Base-by-base conservation (phyloP, 768 basidiomycete species). In the Leccinellum luteum region DNA sequence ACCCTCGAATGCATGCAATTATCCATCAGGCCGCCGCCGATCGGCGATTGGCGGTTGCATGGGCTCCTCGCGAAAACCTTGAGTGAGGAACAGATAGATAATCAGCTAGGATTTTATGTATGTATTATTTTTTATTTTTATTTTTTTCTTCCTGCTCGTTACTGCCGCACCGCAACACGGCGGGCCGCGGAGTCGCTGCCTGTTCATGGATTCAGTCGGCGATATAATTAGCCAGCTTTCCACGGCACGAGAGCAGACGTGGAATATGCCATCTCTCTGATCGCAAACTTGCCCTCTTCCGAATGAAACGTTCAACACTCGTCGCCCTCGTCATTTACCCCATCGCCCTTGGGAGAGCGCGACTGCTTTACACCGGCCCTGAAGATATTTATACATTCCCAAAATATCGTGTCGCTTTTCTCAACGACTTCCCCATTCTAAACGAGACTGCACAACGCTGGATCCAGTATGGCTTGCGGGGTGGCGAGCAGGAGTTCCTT, bases 301-400 rank as follows among this genome's bases (percentile, higher is more conserved):
- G n/a, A 17, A 64, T 67, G 67, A 58, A 56, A 52, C 71, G 31
- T 27, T 59, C 63, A 6, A 43, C 52, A 4, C 32, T 66, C 31
- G 32, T 48, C 34, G 58, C 54, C 45, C 58, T 73, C 51, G 57
- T 55, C 7, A 14, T 73, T 53, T 62, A 58, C 53, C 12, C 48
- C 44, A 23, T 64, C 28, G 55, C 25, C 2, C 48, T 64, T 6
- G 48, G 53, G 56, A 65, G 44, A 43, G 76, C 74, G 0, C 71
- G 67, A 0, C 61, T 84, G n/a, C 69, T 86, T 28, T 85, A 90
- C 67, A 84, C 87, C 9, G 79, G 91, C 48, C 90, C 92, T 28
- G 88, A 92, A 64, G 92, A 94, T 65, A 77, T 85, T 15, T 82
- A 85, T 70, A 86, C 92, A 0, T 92, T 87, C 68, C 92, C 92